Evolutionary conservation across 176 grass and related monocot genomes (phyloP), one percentile per base, ranked within the genome.

Genomic region (Phyllostachys edulis): DNA sequence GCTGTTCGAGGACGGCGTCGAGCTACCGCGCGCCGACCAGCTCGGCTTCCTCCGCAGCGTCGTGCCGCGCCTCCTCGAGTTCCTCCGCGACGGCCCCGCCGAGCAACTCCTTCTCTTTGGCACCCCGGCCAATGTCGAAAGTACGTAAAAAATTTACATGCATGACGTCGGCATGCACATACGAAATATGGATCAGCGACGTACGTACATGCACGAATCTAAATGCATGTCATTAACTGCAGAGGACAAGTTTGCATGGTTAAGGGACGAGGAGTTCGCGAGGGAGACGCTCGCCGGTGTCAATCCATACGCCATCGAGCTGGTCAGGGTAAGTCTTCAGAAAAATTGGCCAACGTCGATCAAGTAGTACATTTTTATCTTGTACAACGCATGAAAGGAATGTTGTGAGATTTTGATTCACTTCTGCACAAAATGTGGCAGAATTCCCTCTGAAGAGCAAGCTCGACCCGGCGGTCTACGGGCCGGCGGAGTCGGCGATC

Each of bases 161-260:
- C 54, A 56, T 56, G 54, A 12, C 18, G 54, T 56, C 54, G 50
- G 16, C 54, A 56, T 56, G 54, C 54, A 56, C 54, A 56, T 54
- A 2, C 50, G 47, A 15, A 50, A 50, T 50, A 52, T 18, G 4
- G 50, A 52, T 52, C 49, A 51, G 49, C 12, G 92, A 41, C 91
- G 91, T 92, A 88, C 7, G 36, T 0, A 55, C 10, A 12, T 36
- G 4, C 9, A 61, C 41, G 34, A 45, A 67, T 77, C 1, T 57
- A 70, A 46, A 26, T 67, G 72, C 5, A n/a, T 55, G 20, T 37
- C 1, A 1, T 5, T 21, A 39, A 32, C 17, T 3, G 18, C 85
- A 97, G 94, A 88, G 79, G 92, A 98, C 81, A 93, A 85, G 84
- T 98, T 98, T 21, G 57, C 46, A 50, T 98, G 95, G 95, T 11